Base-by-base conservation (phyloP, 1,139 yeast genomes). In the Magnusiomyces ingens region DNA sequence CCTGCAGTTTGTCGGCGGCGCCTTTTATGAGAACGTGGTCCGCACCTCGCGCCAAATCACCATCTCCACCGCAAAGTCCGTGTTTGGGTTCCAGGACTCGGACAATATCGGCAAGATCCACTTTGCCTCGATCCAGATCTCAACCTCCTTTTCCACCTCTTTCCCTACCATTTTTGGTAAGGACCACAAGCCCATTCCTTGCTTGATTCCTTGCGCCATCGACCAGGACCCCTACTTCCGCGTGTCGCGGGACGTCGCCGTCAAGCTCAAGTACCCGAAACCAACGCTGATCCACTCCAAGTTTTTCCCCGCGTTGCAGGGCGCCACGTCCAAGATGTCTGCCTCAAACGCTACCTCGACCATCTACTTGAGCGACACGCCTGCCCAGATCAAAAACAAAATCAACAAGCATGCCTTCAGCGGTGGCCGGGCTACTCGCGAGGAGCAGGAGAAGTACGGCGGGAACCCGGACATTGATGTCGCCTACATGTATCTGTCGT, bases 171-270 rank as follows among this genome's bases (percentile, higher is more conserved):
- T 94, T 35, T 80, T 94, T 63, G 96, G 89, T 11, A 73, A 85
- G 64, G 90, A 90, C 51, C 76, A 84, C 49, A 85, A 85, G 71
- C 91, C 97, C 1, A 69, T 74, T 46, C 99, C 97, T 56, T 88
- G 96, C 72, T 76, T 94, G 70, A 94, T 94, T 70, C 99, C 99
- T 42, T 94, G 99, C 78, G 99, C 99, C 48, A 94, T 94, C 69
- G 99, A 94, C 70, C 97, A 91, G 75, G 99, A 94, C 71, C 99
- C 99, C 41, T 94, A 94, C 72, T 94, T 94, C 75, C 80, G 99
- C 70, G 95, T 94, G 35, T 88, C 96, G 72, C 80, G 99, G 72
- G 99, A 94, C 68, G 99, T 94, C 59, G 97, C 99, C 26, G 90
- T 84, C 66, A 93, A 91, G 70, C 79, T 94, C 67, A 87, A 85